Conservation (phyloP, 2,329 filamentous ascomycete species). For the Pestalotiopsis sp. region DNA sequence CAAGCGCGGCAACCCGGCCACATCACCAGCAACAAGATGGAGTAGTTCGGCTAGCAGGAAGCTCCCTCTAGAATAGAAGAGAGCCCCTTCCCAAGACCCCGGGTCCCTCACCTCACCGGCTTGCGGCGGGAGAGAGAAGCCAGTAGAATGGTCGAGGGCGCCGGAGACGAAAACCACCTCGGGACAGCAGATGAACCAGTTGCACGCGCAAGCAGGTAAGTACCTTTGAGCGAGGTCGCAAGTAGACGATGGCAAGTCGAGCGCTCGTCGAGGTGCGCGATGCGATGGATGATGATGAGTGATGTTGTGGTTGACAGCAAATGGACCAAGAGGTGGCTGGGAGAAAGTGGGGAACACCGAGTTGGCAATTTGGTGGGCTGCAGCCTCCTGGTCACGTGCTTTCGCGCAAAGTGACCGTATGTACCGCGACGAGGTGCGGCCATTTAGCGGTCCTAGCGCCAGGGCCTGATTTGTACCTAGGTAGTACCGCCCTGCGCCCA, state of each 20-base stretch:
- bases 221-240: not conserved
- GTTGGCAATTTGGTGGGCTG: not conserved
- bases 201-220: not conserved
- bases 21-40: conserved; percentile 2
- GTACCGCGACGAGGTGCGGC: not conserved
- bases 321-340: not conserved
- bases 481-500: too few relatives aligned
- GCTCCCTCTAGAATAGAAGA: conserved; percentile 1
- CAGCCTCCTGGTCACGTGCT: not conserved
- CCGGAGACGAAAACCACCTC: not conserved
- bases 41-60: conserved; percentile 3
- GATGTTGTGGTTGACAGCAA: not conserved
- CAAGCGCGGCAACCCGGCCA: not conserved
- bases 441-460: too few relatives aligned
- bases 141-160: not conserved
- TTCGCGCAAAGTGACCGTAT: not conserved
- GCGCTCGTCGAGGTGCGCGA: not conserved
- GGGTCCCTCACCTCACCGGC: not conserved
- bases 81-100: conserved; percentile 9
- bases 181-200: not conserved
- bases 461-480: too few relatives aligned
- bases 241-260: not conserved
- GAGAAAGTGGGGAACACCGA: not conserved
- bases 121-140: not conserved
- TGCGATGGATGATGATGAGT: not conserved